Base-by-base conservation (phyloP, 2,329 filamentous ascomycete species). In the Phaeosphaeria sp. region DNA sequence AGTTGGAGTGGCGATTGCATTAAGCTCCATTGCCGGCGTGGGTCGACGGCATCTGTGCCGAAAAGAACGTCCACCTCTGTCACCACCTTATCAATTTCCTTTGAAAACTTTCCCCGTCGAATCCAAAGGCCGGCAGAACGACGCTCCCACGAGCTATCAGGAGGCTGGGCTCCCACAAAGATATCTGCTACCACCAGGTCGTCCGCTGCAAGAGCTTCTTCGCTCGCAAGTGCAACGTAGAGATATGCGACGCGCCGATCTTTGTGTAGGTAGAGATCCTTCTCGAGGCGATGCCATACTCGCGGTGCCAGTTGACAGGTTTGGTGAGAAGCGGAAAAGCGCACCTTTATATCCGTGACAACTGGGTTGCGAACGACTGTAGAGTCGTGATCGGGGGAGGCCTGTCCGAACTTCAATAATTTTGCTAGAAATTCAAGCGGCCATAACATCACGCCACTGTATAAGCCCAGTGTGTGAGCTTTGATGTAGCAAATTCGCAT, bases 31-130 rank as follows among this genome's bases (percentile, higher is more conserved):
- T 90, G 89, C 6, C 88, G 85, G 61, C 94, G 87, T 15, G 91
- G 92, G 74, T 98, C 94, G 33, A 93, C 91, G 13, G 93, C 93
- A 74, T 96, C 93, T 18, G 91, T 87, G 39, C 92, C 93, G 72
- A 94, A 97, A 11, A 97, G 83, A 18, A 96, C 87, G 73, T 96
- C 93, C 13, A 96, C 81, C 3, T 87, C 89, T 1, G 91, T 95
- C 51, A 97, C 84, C 30, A 87, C 89, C 43, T 89, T 86, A 65
- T 89, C 86, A 58, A 85, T 84, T 70, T 88, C 89, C 40, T 84
- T 82, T n/a, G 88, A 88, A 58, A 91, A 85, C 75, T 90, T 87
- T 40, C 52, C 56, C 63, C 55, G 62, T 44, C 66, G 53, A 64
- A 96, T 80, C 92, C 92, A 96, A 44, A 96, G 81, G 2, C 91